Conservation (phyloP, 768 basidiomycete genomes). For the Podaxis mareebaensis region DNA sequence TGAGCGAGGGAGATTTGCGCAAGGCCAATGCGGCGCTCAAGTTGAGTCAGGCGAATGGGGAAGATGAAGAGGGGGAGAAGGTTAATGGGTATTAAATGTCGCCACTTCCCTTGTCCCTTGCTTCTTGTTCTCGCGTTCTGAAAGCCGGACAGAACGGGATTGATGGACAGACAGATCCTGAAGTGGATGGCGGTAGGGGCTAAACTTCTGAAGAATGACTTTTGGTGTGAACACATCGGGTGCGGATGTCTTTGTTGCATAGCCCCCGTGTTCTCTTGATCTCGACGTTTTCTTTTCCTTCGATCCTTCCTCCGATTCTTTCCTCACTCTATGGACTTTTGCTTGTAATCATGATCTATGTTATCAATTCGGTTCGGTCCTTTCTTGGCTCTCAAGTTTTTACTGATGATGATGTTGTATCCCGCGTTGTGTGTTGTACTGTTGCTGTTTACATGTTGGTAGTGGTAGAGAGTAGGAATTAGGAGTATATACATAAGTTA, state of each 20-base stretch:
- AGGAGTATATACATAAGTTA: too few species aligned
- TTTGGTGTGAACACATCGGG: background rate
- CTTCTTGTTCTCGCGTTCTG: background rate
- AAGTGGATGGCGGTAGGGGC: too few species aligned
- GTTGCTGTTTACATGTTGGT: too few species aligned
- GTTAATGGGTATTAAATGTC: background rate
- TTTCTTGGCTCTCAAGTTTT: background rate
- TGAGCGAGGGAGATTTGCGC: conserved; percentile 86
- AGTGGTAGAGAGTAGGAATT: too few species aligned
- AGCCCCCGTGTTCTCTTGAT: background rate
- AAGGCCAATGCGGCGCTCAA: conserved; percentile 77
- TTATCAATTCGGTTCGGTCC: background rate
- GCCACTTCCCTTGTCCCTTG: background rate
- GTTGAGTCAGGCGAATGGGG: conserved; percentile 55
- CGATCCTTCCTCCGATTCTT: background rate
- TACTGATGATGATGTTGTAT: too few species aligned
- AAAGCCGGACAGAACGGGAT: background rate
- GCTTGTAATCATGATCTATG: background rate
- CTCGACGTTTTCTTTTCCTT: background rate
- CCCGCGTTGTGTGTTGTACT: too few species aligned
- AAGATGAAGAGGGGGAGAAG: background rate
- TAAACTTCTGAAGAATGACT: too few species aligned
- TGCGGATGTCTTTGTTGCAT: background rate
- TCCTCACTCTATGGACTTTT: background rate
- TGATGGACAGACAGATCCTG: too few species aligned